Evolutionary conservation across 2,329 filamentous ascomycete species (phyloP), one percentile per base, ranked within the genome.

Genomic region (Colletotrichum sp.): DNA sequence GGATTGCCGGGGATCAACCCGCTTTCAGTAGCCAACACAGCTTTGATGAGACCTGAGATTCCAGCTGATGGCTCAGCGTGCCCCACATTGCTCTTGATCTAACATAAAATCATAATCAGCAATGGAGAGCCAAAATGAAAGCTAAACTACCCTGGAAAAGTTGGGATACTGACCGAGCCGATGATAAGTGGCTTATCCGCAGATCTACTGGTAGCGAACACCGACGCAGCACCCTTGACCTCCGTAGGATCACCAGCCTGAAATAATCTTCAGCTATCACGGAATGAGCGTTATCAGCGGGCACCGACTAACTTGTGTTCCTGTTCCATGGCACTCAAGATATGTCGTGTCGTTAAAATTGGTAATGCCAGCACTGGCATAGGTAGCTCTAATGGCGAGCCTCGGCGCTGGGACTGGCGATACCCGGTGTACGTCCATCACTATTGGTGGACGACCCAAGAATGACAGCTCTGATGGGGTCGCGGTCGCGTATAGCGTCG

Each of bases 401-500:
- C 1, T 60, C 65, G 2, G 70, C 66, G 57, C 79, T 85, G 5
- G 83, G 82, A 7, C 78, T 79, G 5, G 84, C 84, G 57, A 87
- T 83, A 7, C 84, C 84, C 2, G 79, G 72, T 3, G 84, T 85
- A 15, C 80, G 72, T 12, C 81, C 82, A 39, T 81, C 85, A 34
- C 80, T 79, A 69, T 85, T 85, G 27, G 80, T 60, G 4, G 78
- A 78, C 3, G 81, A 82, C 5, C 78, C 82, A 4, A 80, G 77
- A 36, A 86, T 82, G 15, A 85, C 74, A 11, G 79, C 81, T 13
- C 82, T 78, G 34, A 85, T 82, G 1, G 82, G 82, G 77, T 89
- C 86, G 8, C 84, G 82, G 60, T 86, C 87, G 9, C 79, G 77
- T 3, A 89, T 72, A 3, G 88, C 88, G 68, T 86, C 83, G 5